Conservation (phyloP, 805 yeast species). For the Candida berthetii region DNA sequence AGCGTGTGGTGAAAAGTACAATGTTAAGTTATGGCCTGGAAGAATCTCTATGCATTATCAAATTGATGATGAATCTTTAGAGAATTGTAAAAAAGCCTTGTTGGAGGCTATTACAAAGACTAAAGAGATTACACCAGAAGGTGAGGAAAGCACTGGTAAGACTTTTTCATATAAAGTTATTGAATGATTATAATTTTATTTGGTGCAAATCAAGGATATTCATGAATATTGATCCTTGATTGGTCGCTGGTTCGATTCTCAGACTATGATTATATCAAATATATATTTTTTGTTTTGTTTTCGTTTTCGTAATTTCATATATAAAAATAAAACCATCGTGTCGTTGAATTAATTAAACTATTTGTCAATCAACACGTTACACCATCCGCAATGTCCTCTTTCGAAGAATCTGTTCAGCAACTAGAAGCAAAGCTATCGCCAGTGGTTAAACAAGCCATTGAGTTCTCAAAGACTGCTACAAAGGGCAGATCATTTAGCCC, state of each 20-base stretch:
- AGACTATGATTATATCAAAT: too few relatives aligned
- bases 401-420: neutral
- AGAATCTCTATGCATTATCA: constrained; percentile 58
- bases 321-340: too few relatives aligned
- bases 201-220: too few relatives aligned
- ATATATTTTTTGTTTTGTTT: too few relatives aligned
- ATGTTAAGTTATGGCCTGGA: constrained; percentile 53
- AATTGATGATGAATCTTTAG: constrained; percentile 11
- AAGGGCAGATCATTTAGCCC: constrained; percentile 30
- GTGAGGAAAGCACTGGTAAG: neutral
- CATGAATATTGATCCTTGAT: too few relatives aligned
- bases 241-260: too few relatives aligned
- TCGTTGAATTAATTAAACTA: too few relatives aligned
- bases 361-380: too few relatives aligned
- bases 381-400: neutral
- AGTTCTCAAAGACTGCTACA: constrained; percentile 23
- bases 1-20: constrained; percentile 48
- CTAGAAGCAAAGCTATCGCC: constrained; percentile 18
- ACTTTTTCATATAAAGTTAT: neutral
- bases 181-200: too few relatives aligned
- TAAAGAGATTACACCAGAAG: neutral
- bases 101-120: constrained; percentile 30
- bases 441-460: constrained; percentile 32
- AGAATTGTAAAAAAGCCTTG: constrained; percentile 23
- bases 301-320: too few relatives aligned